Evolutionary conservation across 306 rosid species (phyloP).

Genomic region (Mimosa bimucronata): DNA sequence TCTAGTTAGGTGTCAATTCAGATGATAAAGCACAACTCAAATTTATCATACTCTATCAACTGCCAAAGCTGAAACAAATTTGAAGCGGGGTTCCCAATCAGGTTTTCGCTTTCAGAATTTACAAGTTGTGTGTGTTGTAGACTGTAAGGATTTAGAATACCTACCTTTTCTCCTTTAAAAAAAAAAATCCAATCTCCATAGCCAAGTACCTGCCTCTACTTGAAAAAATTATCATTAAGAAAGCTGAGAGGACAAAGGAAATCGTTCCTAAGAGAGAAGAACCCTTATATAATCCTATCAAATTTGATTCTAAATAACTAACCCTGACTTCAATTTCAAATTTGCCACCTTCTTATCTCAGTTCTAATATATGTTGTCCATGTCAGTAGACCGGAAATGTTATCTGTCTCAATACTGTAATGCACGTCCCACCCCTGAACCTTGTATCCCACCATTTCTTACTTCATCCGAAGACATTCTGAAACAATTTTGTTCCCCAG

Average conservation of each 20-base stretch:
- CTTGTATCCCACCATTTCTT: too few relatives aligned
- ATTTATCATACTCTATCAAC: neutral
- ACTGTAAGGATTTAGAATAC: neutral
- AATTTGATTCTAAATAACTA: neutral
- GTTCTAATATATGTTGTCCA: too few relatives aligned
- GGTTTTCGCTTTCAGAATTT: neutral
- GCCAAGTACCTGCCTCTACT: neutral
- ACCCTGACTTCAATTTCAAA: too few relatives aligned
- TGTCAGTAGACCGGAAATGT: too few relatives aligned
- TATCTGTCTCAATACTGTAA: too few relatives aligned
- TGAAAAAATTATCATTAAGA: neutral
- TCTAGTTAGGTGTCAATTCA: too few relatives aligned
- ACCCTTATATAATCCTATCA: neutral
- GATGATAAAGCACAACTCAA: too few relatives aligned
- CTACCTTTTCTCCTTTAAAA: too few relatives aligned
- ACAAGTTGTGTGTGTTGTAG: neutral
- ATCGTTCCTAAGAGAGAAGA: neutral
- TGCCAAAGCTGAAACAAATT: neutral
- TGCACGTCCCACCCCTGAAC: too few relatives aligned
- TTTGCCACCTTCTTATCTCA: too few relatives aligned
- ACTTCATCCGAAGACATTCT: too few relatives aligned
- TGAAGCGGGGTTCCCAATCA: neutral
- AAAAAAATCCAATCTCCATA: neutral
- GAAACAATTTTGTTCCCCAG: too few relatives aligned
- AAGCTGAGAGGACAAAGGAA: conserved; percentile 1